Evolutionary conservation across 495 filamentous ascomycete species (phyloP), one percentile per base, ranked within the genome.

Genomic region (Neurospora sp.): DNA sequence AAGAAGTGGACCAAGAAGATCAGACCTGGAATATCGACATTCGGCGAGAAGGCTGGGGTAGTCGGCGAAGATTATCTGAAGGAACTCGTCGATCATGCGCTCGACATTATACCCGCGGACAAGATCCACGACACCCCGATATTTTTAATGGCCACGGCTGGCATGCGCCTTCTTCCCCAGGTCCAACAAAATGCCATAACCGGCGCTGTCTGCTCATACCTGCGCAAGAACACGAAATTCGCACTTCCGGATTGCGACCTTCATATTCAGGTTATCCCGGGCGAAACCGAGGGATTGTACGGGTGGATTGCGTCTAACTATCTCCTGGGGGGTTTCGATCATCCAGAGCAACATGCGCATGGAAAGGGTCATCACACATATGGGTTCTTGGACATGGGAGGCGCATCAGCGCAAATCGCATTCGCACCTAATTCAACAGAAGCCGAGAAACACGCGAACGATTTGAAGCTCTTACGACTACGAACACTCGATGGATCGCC

Each of bases 241-340:
- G 86, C 90, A 69, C 86, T 99, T 5, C 94, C 96, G 42, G 94
- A 98, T 79, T 99, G 96, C 83, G 89, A 87, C 70, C 81, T 92
- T 5, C 94, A 99, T 77, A 92, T 99, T 31, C 95, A 98, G 78
- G 94, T 97, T 14, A 98, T 99, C 72, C 89, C 93, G 2, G 96
- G 96, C n/a, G 94, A 97, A 78, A 98, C 96, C 0, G 96, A 99
- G 81, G 96, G 94, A 20, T 81, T 99, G 48, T 99, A 98, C 75
- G 96, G 96, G n/a, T 99, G 96, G 96, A 91, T 98, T 75, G 96
- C 96, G 41, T 90, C 95, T n/a, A 99, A 99, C 78, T 99, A 98
- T 78, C 82, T 99, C 22, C 84, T 99, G 40, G 94, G 93, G n/a
- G 93, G 93, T 3, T 98, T 98, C 75, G 92, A 98, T 79, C 81